phyloP scores from a whole-genome alignment of 768 basidiomycete species.

The Kwoniella europaea region DNA sequence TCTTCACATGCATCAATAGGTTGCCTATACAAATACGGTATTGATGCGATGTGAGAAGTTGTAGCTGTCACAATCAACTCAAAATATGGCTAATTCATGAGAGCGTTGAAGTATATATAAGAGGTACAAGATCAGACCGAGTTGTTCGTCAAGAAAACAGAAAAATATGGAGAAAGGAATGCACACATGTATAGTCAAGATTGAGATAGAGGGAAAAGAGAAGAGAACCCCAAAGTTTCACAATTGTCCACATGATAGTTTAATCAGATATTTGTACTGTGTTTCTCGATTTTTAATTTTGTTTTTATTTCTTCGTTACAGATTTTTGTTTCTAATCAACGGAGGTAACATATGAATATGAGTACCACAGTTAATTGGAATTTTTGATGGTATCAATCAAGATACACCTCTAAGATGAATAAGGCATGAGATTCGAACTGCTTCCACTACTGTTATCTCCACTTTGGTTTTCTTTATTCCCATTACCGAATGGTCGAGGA shows the following conservation, averaged over 20 bases:
- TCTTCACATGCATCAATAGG: too few relatives aligned
- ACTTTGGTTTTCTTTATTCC: background rate
- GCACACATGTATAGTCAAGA: background rate
- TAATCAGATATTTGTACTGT: background rate
- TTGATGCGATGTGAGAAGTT: too few relatives aligned
- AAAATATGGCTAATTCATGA: too few relatives aligned
- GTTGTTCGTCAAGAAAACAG: background rate
- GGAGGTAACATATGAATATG: too few relatives aligned
- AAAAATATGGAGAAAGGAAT: background rate
- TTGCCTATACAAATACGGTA: too few relatives aligned
- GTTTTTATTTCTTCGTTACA: too few relatives aligned
- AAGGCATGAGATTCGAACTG: background rate
- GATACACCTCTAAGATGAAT: background rate
- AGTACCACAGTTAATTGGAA: too few relatives aligned
- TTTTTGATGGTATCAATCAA: background rate
- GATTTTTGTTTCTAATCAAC: too few relatives aligned
- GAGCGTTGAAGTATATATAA: background rate
- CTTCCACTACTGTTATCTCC: background rate
- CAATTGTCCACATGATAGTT: background rate
- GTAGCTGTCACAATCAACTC: too few relatives aligned
- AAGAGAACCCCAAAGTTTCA: background rate
- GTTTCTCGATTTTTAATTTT: background rate
- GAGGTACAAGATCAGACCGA: background rate
- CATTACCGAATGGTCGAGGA: slow-evolving; percentile 10
- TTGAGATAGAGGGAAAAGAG: too few relatives aligned